Percentiles rank a stretch among this genome's conserved stretches.
phyloP scores from a whole-genome alignment of 129 eudicot species.

The Apium graveolens region DNA sequence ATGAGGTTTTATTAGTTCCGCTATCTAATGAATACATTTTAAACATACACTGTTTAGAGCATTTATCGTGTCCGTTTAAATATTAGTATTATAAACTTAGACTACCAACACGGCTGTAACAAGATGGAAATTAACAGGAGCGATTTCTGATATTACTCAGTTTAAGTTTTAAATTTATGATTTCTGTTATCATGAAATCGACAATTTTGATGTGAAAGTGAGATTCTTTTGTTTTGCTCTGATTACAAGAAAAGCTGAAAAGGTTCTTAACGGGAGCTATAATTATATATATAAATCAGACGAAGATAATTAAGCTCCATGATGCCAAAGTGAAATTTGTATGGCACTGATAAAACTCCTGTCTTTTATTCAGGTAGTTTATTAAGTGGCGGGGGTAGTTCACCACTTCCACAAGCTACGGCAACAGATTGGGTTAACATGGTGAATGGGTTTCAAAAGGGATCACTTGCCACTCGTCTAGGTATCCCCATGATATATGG shows the following conservation, averaged over 20 bases:
- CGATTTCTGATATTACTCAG: neutral
- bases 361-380: slow-evolving; percentile 54
- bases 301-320: neutral
- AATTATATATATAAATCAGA: neutral
- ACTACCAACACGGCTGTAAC: no score
- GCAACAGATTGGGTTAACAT: slow-evolving; percentile 74
- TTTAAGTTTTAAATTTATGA: neutral
- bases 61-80: neutral
- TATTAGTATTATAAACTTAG: neutral
- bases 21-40: neutral
- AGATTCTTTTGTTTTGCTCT: neutral
- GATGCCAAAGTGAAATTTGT: neutral
- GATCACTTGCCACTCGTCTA: slow-evolving; percentile 64
- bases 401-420: slow-evolving; percentile 64
- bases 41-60: neutral
- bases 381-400: slow-evolving; percentile 91
- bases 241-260: neutral
- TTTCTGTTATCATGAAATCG: neutral
- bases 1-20: neutral
- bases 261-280: neutral
- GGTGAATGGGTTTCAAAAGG: slow-evolving; percentile 75
- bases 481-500: slow-evolving; percentile 96
- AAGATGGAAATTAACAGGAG: neutral
- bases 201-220: neutral
- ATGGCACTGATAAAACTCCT: neutral